These are phyloP conservation scores for Clausena lansium DNA, from an alignment of 345 rosid genomes.

Conservation along the genomic window DNA sequence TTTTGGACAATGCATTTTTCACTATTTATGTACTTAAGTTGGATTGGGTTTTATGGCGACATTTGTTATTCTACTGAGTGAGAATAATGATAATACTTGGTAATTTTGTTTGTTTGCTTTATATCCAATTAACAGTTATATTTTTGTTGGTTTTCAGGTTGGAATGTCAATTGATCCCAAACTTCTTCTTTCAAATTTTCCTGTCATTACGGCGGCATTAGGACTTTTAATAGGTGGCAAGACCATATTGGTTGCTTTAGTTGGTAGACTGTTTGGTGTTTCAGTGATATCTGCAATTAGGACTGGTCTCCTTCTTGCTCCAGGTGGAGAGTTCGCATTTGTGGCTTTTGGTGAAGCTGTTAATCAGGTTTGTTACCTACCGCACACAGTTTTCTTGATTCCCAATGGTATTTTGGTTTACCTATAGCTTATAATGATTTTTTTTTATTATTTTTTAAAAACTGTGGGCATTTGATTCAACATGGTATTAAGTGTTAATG, in stretches of 20 bases:
- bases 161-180: constrained; percentile 99
- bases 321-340: constrained; percentile 98
- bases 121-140: constrained; percentile 28
- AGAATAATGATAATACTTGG: neutral
- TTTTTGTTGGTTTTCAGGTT: constrained; percentile 61
- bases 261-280: constrained; percentile 84
- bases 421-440: neutral
- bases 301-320: constrained; percentile 96
- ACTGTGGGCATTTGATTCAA: constrained; percentile 4
- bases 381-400: constrained; percentile 8
- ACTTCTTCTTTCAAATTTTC: constrained; percentile 86
- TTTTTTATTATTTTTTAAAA: neutral
- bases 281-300: constrained; percentile 85
- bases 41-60: neutral
- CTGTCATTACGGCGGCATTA: constrained; percentile 67
- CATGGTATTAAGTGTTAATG: constrained; percentile 3
- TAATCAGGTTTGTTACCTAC: constrained; percentile 63
- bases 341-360: constrained; percentile 99
- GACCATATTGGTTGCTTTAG: constrained; percentile 65
- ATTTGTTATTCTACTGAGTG: neutral
- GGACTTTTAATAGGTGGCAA: constrained; percentile 89
- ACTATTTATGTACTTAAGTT: neutral
- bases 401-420: neutral
- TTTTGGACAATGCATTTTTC: neutral
- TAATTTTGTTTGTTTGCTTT: constrained; percentile 18